Conservation (phyloP, 2,329 filamentous ascomycete genomes). For the Fusarium humuli region DNA sequence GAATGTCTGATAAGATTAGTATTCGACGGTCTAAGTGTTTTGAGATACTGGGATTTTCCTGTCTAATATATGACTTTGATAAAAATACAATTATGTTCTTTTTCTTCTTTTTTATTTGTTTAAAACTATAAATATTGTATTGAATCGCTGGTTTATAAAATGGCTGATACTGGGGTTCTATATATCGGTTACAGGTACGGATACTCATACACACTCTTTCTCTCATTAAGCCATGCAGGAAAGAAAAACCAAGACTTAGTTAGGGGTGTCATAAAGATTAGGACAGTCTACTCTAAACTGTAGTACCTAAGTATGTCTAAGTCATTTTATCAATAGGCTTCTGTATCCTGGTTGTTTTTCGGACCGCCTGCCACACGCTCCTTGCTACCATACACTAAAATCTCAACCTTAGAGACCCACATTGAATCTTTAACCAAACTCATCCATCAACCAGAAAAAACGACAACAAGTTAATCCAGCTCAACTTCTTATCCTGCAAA, state of each 20-base stretch:
- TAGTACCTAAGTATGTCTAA: too few species aligned
- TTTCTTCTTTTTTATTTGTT: background rate
- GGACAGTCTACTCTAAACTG: too few species aligned
- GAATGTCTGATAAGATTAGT: background rate
- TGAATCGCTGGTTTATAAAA: background rate
- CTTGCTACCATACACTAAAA: conserved; percentile 41
- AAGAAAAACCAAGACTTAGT: too few species aligned
- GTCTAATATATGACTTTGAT: background rate
- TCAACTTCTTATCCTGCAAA: background rate
- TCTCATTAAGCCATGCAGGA: background rate
- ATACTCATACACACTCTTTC: background rate
- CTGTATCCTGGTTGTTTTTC: too few species aligned
- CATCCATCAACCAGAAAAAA: conserved; percentile 22
- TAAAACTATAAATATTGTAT: background rate
- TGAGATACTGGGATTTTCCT: background rate
- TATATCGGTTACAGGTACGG: background rate
- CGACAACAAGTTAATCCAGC: conserved; percentile 13
- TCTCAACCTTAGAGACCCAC: conserved; percentile 47
- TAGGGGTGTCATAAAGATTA: too few species aligned
- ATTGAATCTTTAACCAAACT: conserved; percentile 45
- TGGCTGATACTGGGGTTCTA: background rate
- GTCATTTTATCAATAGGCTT: too few species aligned
- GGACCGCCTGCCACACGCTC: background rate
- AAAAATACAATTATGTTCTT: background rate
- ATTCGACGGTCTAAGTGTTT: background rate